Base-by-base conservation (phyloP, 1,139 yeast species). In the Blastobotrys indianensis region DNA sequence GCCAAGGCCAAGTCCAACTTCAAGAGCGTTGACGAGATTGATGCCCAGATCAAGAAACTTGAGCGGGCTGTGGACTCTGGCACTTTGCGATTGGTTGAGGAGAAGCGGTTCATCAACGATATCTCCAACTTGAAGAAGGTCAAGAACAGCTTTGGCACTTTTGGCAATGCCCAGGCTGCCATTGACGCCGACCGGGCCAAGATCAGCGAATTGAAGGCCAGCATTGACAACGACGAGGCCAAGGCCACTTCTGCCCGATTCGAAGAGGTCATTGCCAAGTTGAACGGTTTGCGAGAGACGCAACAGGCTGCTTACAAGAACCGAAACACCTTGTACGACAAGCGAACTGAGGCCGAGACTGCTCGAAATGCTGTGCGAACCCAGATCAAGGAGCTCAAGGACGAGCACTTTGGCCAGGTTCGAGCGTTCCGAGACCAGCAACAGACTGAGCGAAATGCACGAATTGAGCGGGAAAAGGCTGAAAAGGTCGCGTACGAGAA, bases 1-100 rank as follows among this genome's bases (percentile, higher is more conserved):
- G 76, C 80, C 61, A 80, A 85, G 52, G 74, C 86, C 51, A 85
- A 84, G 69, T 58, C 65, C 51, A 77, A 77, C 66, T 90, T 78
- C 75, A 85, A 84, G 69, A 71, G 77, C 45, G 80, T 76, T 53
- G 86, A 76, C 41, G 97, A 90, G 56, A 84, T 90, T 58, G 95
- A 88, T 61, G 72, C 74, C 50, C 79, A 83, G 68, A 78, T 90
- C 65, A 67, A 69, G 54, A 72, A 75, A 62, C 77, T 88, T 60
- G 97, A 92, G 65, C 75, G 74, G 41, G 74, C 77, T 56, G 82
- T 92, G 54, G 88, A 85, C 51, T 70, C 85, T 45, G 98, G 98
- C 51, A 72, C 75, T 45, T 74, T 94, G 66, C 80, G 87, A 61
- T 79, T 94, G 62, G 97, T 90, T 46, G 96, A 92, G 54, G 99